Base-by-base conservation (phyloP, 176 grass and related monocot species). In the Oryza punctata region DNA sequence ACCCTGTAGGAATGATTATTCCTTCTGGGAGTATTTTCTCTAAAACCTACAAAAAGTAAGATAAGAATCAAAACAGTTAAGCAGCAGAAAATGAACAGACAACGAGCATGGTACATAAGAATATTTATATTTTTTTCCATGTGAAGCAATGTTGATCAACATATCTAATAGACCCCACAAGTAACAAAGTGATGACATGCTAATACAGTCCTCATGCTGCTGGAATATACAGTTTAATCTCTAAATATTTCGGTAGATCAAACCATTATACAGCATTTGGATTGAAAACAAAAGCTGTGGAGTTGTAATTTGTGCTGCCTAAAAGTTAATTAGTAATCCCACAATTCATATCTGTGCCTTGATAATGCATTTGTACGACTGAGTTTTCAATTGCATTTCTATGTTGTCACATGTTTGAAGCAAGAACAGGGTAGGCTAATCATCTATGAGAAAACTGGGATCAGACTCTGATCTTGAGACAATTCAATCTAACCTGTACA, bases 11-110 rank as follows among this genome's bases (percentile, higher is more conserved):
- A 73, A 95, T 41, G 32, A 93, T 88, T 83, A 95, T 85, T 50
- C 82, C 85, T 77, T 95, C 96, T 37, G 93, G 96, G 72, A 95
- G 93, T 81, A 98, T 83, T 64, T 76, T 89, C 76, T 93, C 89
- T 65, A 95, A 90, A 72, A 98, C 84, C 93, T 98, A 86, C 64
- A 89, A 47, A 77, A 89, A 45, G 68, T 72, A 87, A 60, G 21
- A 37, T 77, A 81, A 60, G 18, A n/a, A 50, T 50, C 63, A 79
- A 82, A 70, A 60, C 47, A 71, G 21, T 85, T 30, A 85, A 83
- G 83, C 4, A 71, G 67, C 10, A 89, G 68, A 81, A 86, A 10
- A 8, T 70, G 27, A 25, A 82, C 59, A 63, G 21, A 77, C 73
- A 41, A 66, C 33, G 50, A 70, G 6, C 12, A 61, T 24, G 24